phyloP scores from a whole-genome alignment of 495 filamentous ascomycete genomes.

The Xylaria longipes region DNA sequence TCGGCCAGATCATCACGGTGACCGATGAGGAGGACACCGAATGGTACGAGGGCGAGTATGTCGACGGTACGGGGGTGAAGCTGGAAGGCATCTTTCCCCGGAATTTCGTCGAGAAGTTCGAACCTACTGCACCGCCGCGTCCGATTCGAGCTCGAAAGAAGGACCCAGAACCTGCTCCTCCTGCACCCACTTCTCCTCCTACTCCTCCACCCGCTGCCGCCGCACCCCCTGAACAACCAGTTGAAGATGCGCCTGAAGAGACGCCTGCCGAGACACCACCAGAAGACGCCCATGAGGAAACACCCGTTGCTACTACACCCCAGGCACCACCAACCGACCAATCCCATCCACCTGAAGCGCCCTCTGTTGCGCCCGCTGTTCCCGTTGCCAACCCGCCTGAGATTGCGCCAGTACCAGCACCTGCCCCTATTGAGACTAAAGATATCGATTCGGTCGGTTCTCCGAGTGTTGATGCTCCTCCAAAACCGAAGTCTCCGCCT shows the following conservation, averaged over 20 bases:
- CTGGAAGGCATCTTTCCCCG: conserved; percentile 92
- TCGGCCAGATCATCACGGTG: conserved; percentile 90
- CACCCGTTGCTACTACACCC: conserved; percentile 33
- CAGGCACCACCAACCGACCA: conserved; percentile 38
- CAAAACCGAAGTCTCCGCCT: conserved; percentile 43
- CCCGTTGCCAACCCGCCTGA: conserved; percentile 47
- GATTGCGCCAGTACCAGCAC: conserved; percentile 50
- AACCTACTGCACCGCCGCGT: conserved; percentile 87
- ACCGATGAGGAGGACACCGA: conserved; percentile 90
- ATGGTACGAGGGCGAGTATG: conserved; percentile 94
- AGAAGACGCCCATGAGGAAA: conserved; percentile 42
- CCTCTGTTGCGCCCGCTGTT: conserved; percentile 44
- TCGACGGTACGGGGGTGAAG: conserved; percentile 72
- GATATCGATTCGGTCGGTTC: conserved; percentile 34
- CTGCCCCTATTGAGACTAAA: conserved; percentile 47
- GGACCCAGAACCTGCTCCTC: conserved; percentile 56
- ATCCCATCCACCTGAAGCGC: conserved; percentile 33
- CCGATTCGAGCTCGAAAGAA: conserved; percentile 80
- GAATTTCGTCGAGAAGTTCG: conserved; percentile 96
- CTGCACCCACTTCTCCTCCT: conserved; percentile 58
- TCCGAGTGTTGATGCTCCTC: conserved; percentile 37
- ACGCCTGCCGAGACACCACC: conserved; percentile 26
- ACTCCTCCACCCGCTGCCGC: conserved; percentile 74
- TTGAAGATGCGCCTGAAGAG: conserved; percentile 46
- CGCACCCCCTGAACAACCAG: conserved; percentile 45